Evolutionary conservation across 805 yeast genomes (phyloP).

Genomic region (Kluyveromyces starmeri): DNA sequence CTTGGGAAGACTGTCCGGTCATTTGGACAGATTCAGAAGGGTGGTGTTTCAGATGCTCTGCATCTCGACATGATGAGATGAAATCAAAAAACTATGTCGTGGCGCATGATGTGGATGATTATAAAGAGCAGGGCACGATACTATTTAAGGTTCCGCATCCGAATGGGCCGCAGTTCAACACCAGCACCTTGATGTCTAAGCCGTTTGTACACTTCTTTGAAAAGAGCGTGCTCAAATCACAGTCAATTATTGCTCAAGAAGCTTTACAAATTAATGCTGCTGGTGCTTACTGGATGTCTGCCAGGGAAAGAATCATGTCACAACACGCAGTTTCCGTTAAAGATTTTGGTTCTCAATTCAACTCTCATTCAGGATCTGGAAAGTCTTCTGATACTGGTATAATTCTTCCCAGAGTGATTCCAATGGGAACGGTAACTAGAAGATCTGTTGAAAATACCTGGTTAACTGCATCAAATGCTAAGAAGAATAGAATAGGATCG

Average conservation of each 20-base stretch:
- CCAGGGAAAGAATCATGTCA: conserved; percentile 70
- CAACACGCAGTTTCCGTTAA: conserved; percentile 73
- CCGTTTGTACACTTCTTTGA: conserved; percentile 65
- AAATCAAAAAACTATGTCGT: conserved; percentile 29
- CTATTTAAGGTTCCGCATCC: conserved; percentile 81
- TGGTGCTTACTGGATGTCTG: conserved; percentile 89
- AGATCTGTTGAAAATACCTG: conserved; percentile 96
- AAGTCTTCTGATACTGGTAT: conserved; percentile 42
- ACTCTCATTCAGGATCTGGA: conserved; percentile 8
- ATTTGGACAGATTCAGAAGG: conserved; percentile 74
- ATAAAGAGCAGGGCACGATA: conserved; percentile 11
- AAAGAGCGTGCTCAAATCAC: conserved; percentile 61
- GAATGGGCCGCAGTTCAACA: conserved; percentile 64
- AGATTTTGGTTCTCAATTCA: conserved; percentile 22
- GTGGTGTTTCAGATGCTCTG: conserved; percentile 73
- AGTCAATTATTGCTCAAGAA: conserved; percentile 60
- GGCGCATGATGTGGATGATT: conserved; percentile 14
- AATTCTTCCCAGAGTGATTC: conserved; percentile 72
- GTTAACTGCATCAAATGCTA: conserved; percentile 96
- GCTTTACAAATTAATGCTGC: conserved; percentile 70
- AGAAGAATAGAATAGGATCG: conserved; percentile 76
- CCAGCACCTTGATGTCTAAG: conserved; percentile 73
- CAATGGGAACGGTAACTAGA: conserved; percentile 96
- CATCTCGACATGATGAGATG: conserved; percentile 24
- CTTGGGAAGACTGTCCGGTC: conserved; percentile 81